phyloP scores from a whole-genome alignment of 2,329 filamentous ascomycete genomes.

The Ophiostoma angusticollis region DNA sequence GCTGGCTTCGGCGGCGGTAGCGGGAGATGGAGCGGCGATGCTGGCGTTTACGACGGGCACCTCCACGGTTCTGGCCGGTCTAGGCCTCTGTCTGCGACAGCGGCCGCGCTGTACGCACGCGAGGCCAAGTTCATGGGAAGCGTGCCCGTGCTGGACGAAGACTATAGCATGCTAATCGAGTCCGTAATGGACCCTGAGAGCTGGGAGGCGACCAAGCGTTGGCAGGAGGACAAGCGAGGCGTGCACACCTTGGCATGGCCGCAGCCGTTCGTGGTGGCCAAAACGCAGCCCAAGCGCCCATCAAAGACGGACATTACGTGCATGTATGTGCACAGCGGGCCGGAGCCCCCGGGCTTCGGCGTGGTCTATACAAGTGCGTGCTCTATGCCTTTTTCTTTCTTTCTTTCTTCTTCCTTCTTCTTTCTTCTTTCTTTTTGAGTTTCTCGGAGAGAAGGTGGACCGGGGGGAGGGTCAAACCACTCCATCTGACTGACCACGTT shows the following conservation, averaged over 20 bases:
- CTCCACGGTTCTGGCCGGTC: neutral
- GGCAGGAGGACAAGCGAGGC: neutral
- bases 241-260: too few species aligned
- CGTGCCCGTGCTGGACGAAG: slow-evolving; percentile 1
- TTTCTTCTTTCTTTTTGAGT: neutral
- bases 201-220: neutral
- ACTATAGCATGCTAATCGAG: neutral
- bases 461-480: too few species aligned
- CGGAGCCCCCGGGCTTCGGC: slow-evolving; percentile 27
- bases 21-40: neutral
- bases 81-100: neutral
- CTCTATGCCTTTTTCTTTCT: neutral
- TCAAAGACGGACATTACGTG: neutral
- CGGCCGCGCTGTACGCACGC: neutral
- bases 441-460: too few species aligned
- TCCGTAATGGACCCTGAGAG: too few species aligned
- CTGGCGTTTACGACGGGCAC: neutral
- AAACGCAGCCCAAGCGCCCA: neutral
- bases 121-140: neutral
- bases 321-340: slow-evolving; percentile 20
- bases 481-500: neutral
- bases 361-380: slow-evolving; percentile 29
- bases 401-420: neutral
- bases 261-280: neutral
- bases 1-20: too few species aligned